phyloP scores from a whole-genome alignment of 148 eudicot species.

The Selenicereus undatus region DNA sequence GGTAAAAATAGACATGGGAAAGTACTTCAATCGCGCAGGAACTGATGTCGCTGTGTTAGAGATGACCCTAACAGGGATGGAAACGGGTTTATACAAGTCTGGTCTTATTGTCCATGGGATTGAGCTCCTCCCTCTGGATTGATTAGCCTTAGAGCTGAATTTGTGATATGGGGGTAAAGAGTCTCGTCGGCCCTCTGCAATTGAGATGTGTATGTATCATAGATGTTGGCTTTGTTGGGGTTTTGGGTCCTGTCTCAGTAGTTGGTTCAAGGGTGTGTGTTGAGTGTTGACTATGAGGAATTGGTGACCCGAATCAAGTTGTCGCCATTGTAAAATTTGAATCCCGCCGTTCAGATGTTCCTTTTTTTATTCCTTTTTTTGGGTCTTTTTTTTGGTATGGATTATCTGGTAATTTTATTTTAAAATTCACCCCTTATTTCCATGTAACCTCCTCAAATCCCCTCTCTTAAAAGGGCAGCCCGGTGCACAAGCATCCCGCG shows the following conservation, averaged over 20 bases:
- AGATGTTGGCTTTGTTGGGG: not conserved
- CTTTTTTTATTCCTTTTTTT: too few relatives aligned
- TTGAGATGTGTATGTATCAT: not conserved
- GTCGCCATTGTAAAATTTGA: not conserved
- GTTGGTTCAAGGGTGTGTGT: not conserved
- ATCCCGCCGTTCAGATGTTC: not conserved
- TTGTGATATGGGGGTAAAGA: not conserved
- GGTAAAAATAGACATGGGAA: slow-evolving; percentile 50
- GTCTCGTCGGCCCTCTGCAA: not conserved
- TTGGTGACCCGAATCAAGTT: not conserved
- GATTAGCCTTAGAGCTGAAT: not conserved
- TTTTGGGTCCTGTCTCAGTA: not conserved
- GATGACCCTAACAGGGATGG: slow-evolving; percentile 29
- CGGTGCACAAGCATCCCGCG: too few relatives aligned
- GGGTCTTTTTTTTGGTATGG: too few relatives aligned
- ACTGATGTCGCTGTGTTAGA: slow-evolving; percentile 30
- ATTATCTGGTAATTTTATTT: too few relatives aligned
- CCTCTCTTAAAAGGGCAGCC: too few relatives aligned
- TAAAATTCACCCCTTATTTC: too few relatives aligned
- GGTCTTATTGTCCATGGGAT: slow-evolving; percentile 52
- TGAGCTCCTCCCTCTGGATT: slow-evolving; percentile 38
- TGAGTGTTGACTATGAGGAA: not conserved
- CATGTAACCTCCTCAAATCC: too few relatives aligned
- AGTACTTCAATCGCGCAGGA: slow-evolving; percentile 30
- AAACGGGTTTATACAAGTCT: slow-evolving; percentile 17